Evolutionary conservation across 805 yeast species (phyloP), one percentile per base, ranked within the genome.

Genomic region (Nakazawaea wickerhamii): DNA sequence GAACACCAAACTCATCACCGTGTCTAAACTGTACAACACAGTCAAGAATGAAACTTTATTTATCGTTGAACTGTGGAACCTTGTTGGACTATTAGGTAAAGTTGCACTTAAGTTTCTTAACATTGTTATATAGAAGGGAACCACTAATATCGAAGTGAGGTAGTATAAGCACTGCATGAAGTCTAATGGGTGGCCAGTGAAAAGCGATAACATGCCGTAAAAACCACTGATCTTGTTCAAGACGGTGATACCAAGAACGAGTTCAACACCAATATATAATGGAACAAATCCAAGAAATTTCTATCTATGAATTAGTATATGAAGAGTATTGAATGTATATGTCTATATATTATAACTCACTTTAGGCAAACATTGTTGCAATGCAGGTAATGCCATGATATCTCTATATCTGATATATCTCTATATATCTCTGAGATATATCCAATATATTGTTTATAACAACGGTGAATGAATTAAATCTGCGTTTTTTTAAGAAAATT

Each of bases 141-240:
- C 63, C 5, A 79, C 68, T 3, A 75, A 42, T 13, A 85, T 65
- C 3, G 95, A 81, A 45, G 81, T 59, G 14, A 83, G 52, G 59
- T 90, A 88, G 50, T 81, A 77, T 1, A 84, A 46, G 93, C 96
- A 85, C 57, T 91, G 97, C 64, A 84, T 66, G 47, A 81, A 75
- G 46, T 79, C 81, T 43, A 90, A 70, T 2, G 93, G 93, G 56
- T 90, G 96, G 1, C 96, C 93, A 0, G 97, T 90, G 55, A 91
- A 74, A 20, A 91, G 60, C 1, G 97, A 89, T 18, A 89, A 65
- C 27, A 91, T 67, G 22, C 97, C 99, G 60, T 83, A 91, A 17
- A 80, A 68, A 8, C 98, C 96, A 45, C 95, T 80, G 50, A 90
- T 86, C 58, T 90, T 90, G 66, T 91, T 91, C 49, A 90, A 70